Conservation (phyloP, 2,329 filamentous ascomycete species). For the Stenocarpella maydis region DNA sequence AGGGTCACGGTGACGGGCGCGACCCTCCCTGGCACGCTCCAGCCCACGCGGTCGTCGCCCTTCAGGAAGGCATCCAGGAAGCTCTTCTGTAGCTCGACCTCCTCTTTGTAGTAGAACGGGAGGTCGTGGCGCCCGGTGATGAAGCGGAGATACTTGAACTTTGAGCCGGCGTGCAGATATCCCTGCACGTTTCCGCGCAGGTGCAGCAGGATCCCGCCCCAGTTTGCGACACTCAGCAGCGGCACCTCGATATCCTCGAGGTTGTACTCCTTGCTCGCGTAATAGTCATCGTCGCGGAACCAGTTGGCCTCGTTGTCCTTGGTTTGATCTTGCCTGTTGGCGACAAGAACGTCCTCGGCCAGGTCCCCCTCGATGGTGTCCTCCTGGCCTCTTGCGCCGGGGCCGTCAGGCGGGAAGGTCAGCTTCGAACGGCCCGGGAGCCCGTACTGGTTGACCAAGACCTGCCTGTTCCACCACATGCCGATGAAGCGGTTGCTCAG, state of each 20-base stretch:
- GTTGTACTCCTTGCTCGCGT: conserved; percentile 70
- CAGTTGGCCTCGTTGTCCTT: conserved; percentile 56
- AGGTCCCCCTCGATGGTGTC: conserved; percentile 68
- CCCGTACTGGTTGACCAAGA: conserved; percentile 74
- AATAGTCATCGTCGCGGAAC: conserved; percentile 71
- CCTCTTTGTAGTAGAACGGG: conserved; percentile 75
- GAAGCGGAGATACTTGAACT: conserved; percentile 74
- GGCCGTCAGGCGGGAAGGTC: conserved; percentile 43
- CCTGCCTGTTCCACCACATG: conserved; percentile 74
- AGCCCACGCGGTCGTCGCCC: conserved; percentile 68
- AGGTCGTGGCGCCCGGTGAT: conserved; percentile 76
- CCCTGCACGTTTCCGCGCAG: conserved; percentile 75
- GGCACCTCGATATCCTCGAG: conserved; percentile 73
- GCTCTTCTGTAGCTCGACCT: conserved; percentile 71
- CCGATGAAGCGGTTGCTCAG: conserved; percentile 65
- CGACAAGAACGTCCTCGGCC: conserved; percentile 57
- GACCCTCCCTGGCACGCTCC: conserved; percentile 64
- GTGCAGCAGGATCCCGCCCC: conserved; percentile 75
- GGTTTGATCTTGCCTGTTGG: conserved; percentile 58
- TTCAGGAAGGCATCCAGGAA: conserved; percentile 79
- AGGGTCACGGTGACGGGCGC: conserved; percentile 68
- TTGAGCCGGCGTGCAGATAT: conserved; percentile 68
- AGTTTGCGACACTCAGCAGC: conserved; percentile 72
- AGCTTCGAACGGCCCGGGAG: conserved; percentile 45
- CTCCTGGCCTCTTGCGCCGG: conserved; percentile 43